Base-by-base conservation (phyloP, 108 stramenopile species). In the Conticribra weissflogii region DNA sequence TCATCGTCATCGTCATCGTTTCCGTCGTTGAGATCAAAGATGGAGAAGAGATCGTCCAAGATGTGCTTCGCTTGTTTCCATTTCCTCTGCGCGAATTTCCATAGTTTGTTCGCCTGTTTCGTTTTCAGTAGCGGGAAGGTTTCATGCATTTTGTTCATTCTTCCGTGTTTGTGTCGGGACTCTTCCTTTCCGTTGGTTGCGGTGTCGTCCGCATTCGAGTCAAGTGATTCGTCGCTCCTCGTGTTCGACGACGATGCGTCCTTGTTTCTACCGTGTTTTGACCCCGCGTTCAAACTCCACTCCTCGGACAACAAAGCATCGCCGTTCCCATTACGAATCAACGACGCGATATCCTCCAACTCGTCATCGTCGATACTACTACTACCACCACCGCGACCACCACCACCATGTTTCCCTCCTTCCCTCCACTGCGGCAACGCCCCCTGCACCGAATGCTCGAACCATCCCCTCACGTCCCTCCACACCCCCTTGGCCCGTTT, bases 401-500 rank as follows among this genome's bases (percentile, higher is more conserved):
- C 5, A 21, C 28, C 15, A 1, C 25, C 59, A 25, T n/a, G 23
- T 21, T 54, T 59, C 18, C 54, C 63, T 24, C 27, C 41, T 27
- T 57, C 36, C 29, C 54, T 31, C 33, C 5, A 68, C 32, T 47
- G 63, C 7, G 74, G 74, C 59, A 76, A 62, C 1, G 74, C 74
- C 29, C 36, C 51, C 47, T 68, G 33, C 59, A 76, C 66, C 32
- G 49, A 29, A 3, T 45, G 48, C 22, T 63, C 78, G 36, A 79
- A 72, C 41, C 58, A 52, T 0, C 34, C 25, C 33, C 57, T 72
- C 25, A 79, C 53, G 46, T 22, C 58, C 50, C 17, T 45, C 2
- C 76, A 67, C 22, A 64, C 47, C 29, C 63, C 65, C 58, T 55
- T 67, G 58, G 53, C 59, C 18, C 77, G 73, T 58, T 88, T 88